Base-by-base conservation (phyloP, 2,329 filamentous ascomycete species). In the Paracamarosporium sp. region DNA sequence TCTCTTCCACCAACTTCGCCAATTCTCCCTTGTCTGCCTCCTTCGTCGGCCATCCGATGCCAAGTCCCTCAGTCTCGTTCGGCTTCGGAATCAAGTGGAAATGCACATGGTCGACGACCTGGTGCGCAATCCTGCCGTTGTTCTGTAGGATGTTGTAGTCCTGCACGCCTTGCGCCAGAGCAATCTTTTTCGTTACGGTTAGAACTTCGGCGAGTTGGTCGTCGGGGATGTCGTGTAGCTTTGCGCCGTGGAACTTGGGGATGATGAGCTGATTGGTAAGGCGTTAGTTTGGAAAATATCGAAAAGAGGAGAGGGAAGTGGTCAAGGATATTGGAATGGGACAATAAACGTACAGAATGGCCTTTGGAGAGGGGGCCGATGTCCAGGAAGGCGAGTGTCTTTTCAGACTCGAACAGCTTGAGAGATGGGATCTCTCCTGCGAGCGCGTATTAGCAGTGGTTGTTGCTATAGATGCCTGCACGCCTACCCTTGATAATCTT, bases 21-120 rank as follows among this genome's bases (percentile, higher is more conserved):
- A 99, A 81, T 74, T 88, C 86, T 1, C 92, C 91, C 90, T 95
- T 96, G 68, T 97, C 89, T 1, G 85, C 85, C 60, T 82, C 78
- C 78, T 91, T 85, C 62, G 88, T 82, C 20, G 93, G 92, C 95
- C 95, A 99, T 31, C 80, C 76, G 66, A 98, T 84, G 4, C 85
- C 87, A 50, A 99, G 81, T 6, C 95, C 95, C 76, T 98, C 91
- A 33, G 82, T 72, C 69, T 88, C 82, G 71, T 92, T 96, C 50
- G 95, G 94, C 83, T 99, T 99, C 33, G 95, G 95, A 62, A 99
- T 99, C 87, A 98, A 89, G 74, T 99, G 95, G 79, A 99, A 94
- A 76, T 97, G 93, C 66, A 95, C 94, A 80, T 99, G 95, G 66
- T 92, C 90, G 61, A 99, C 94, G 63, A 90, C 83, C 81, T 98